These are phyloP conservation scores for Heliamphora pulchella DNA, from an alignment of 179 eudicot species.

Conservation along the genomic window DNA sequence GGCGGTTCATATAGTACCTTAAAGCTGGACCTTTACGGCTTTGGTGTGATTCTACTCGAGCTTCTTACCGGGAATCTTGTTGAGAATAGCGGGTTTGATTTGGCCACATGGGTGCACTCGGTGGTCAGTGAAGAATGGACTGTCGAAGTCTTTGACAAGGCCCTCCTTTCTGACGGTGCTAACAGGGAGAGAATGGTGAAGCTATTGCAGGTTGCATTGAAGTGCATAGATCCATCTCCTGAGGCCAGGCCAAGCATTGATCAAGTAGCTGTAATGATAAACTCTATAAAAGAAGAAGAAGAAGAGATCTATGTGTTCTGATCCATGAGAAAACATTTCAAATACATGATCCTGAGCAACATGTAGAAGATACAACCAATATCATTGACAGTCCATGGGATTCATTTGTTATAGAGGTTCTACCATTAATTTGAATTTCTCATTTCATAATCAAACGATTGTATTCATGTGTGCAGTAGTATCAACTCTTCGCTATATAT, in stretches of 20 bases:
- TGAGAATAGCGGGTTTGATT: constrained; percentile 29
- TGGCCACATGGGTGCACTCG: constrained; percentile 34
- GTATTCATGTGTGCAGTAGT: neutral
- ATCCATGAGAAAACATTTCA: neutral
- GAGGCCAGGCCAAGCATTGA: constrained; percentile 31
- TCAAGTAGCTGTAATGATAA: constrained; percentile 25
- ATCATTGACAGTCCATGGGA: neutral
- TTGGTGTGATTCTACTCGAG: constrained; percentile 43
- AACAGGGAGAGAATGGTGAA: constrained; percentile 38
- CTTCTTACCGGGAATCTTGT: constrained; percentile 40
- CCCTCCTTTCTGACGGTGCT: constrained; percentile 32
- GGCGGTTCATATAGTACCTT: neutral
- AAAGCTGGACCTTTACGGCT: constrained; percentile 26
- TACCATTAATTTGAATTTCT: neutral
- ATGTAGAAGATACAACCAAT: neutral
- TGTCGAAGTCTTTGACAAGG: constrained; percentile 38
- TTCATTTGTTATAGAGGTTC: neutral
- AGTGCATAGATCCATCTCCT: constrained; percentile 26
- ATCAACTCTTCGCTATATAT: neutral
- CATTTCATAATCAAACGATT: neutral
- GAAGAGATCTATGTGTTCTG: constrained; percentile 25
- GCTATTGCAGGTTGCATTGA: constrained; percentile 38
- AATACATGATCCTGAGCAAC: neutral
- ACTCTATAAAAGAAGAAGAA: constrained; percentile 31
- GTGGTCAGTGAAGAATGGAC: constrained; percentile 42